Conservation (phyloP, 78 protist genomes). For the Creolimax fragrantissima region DNA sequence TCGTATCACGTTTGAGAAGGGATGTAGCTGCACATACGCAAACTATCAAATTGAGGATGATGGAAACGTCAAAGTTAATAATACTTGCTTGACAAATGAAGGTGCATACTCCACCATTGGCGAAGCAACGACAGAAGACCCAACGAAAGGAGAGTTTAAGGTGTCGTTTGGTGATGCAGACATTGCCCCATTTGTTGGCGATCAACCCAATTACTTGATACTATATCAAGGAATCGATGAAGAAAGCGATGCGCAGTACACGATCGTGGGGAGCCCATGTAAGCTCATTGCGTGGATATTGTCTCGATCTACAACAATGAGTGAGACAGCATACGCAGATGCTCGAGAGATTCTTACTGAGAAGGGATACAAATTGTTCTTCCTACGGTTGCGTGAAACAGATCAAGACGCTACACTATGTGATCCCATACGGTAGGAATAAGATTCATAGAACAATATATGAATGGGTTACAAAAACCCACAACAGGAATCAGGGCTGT, state of each 20-base stretch:
- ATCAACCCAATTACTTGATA: neutral
- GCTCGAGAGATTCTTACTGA: neutral
- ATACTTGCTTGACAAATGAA: constrained; percentile 7
- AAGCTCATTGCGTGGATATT: neutral
- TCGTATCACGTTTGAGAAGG: neutral
- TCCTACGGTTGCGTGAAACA: too few species aligned
- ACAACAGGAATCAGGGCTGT: too few species aligned
- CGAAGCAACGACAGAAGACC: neutral
- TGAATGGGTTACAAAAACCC: too few species aligned
- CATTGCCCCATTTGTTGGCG: neutral
- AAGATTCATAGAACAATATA: too few species aligned
- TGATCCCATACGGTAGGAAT: too few species aligned
- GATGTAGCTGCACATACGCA: neutral
- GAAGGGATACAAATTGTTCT: too few species aligned
- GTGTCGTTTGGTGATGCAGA: neutral
- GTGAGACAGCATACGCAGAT: neutral
- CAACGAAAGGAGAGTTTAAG: neutral
- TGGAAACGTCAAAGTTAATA: neutral
- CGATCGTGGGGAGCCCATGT: constrained; percentile 5
- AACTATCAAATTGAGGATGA: neutral
- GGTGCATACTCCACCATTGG: neutral
- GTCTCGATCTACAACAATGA: neutral
- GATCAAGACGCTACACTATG: too few species aligned
- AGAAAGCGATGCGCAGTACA: neutral
- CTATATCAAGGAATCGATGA: neutral